Conservation (phyloP, 2,329 filamentous ascomycete genomes). For the Aspergillus bombycis region DNA sequence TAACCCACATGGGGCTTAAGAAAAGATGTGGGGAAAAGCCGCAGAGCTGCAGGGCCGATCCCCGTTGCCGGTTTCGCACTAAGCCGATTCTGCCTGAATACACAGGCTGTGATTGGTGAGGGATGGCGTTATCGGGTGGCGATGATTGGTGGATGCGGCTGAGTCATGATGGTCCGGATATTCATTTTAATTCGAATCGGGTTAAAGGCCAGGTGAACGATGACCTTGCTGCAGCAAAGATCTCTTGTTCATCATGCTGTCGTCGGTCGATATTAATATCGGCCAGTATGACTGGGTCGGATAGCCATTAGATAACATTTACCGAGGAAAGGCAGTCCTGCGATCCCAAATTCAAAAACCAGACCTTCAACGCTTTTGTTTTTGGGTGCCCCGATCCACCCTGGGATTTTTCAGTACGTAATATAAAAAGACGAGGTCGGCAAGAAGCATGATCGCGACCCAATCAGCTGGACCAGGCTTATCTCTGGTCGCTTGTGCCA, state of each 20-base stretch:
- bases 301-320: slow-evolving; percentile 4
- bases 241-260: not conserved
- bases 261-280: not conserved
- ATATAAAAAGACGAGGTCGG: slow-evolving; percentile 28
- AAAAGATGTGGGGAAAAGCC: slow-evolving; percentile 24
- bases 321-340: not conserved
- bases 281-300: not conserved
- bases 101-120: slow-evolving; percentile 26
- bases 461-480: slow-evolving; percentile 36
- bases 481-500: slow-evolving; percentile 26
- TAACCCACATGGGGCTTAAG: slow-evolving; percentile 5
- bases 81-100: slow-evolving; percentile 20
- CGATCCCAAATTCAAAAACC: not conserved
- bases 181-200: not conserved
- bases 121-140: slow-evolving; percentile 24
- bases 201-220: not conserved
- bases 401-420: slow-evolving; percentile 35
- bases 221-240: not conserved
- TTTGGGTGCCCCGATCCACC: slow-evolving; percentile 3
- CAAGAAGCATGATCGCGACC: slow-evolving; percentile 20
- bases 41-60: slow-evolving; percentile 31
- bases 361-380: not conserved
- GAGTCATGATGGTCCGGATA: not conserved
- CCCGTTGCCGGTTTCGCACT: slow-evolving; percentile 29
- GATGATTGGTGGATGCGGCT: slow-evolving; percentile 26